Percentiles rank a stretch among this genome's conserved stretches.
phyloP scores from a whole-genome alignment of 2,329 filamentous ascomycete genomes.

The Ascochyta rabiei region DNA sequence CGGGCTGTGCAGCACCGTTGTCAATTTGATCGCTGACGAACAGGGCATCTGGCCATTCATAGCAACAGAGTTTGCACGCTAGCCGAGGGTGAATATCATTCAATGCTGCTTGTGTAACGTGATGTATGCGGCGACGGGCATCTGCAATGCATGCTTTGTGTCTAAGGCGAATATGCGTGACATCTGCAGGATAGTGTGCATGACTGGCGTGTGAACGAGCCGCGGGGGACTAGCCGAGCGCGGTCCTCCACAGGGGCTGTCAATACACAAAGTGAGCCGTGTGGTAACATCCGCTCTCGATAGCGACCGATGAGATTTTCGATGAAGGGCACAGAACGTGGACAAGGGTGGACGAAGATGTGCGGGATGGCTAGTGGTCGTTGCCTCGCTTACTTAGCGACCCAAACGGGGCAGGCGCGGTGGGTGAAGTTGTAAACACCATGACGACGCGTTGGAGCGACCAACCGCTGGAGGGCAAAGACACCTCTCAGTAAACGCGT shows the following conservation, averaged over 20 bases:
- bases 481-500: slow-evolving; percentile 28
- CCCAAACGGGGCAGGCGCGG: slow-evolving; percentile 31
- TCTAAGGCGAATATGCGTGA: slow-evolving; percentile 44
- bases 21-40: slow-evolving; percentile 33
- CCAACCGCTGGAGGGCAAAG: slow-evolving; percentile 9
- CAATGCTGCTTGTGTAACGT: slow-evolving; percentile 43
- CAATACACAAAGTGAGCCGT: slow-evolving; percentile 4
- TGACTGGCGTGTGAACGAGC: slow-evolving; percentile 32
- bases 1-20: slow-evolving; percentile 38
- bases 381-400: slow-evolving; percentile 32
- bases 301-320: slow-evolving; percentile 12
- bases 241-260: slow-evolving; percentile 18
- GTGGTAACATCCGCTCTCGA: slow-evolving; percentile 14
- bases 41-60: slow-evolving; percentile 30
- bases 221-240: slow-evolving; percentile 25
- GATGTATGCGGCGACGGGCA: slow-evolving; percentile 28
- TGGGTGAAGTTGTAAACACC: slow-evolving; percentile 32
- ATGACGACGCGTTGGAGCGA: slow-evolving; percentile 30
- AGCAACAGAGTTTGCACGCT: slow-evolving; percentile 19
- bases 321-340: slow-evolving; percentile 23
- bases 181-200: slow-evolving; percentile 47
- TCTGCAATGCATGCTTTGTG: slow-evolving; percentile 42
- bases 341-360: slow-evolving; percentile 13
- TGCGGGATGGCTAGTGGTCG: slow-evolving; percentile 4
- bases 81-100: slow-evolving; percentile 36